Percentiles rank a stretch among this genome's conserved stretches.
phyloP scores from a whole-genome alignment of 1,284 basidiomycete species.

The Ganoderma lingzhi region DNA sequence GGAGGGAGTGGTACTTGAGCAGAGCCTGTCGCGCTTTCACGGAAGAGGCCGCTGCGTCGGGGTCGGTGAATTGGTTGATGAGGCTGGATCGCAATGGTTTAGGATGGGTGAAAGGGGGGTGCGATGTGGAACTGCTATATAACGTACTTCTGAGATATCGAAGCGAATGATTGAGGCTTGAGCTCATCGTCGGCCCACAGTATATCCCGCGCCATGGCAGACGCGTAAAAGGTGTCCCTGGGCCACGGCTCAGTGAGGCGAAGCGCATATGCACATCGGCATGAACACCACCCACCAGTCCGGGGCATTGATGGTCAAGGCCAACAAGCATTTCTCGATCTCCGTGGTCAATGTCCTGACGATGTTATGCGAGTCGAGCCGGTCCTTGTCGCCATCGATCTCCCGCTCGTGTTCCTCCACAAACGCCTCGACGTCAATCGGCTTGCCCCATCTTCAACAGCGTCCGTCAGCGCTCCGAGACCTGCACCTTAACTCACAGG shows the following conservation, averaged over 20 bases:
- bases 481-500: not conserved
- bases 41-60: slow-evolving; percentile 53
- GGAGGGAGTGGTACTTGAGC: slow-evolving; percentile 85
- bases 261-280: slow-evolving; percentile 1
- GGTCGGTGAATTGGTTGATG: slow-evolving; percentile 79
- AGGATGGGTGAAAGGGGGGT: not conserved
- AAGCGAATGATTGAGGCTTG: slow-evolving; percentile 76
- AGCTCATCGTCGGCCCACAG: slow-evolving; percentile 83
- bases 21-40: slow-evolving; percentile 63
- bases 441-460: slow-evolving; percentile 73
- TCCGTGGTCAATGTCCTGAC: slow-evolving; percentile 83
- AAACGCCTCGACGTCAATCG: slow-evolving; percentile 80
- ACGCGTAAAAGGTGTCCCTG: slow-evolving; percentile 86
- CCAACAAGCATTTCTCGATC: slow-evolving; percentile 74
- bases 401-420: slow-evolving; percentile 76
- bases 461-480: slow-evolving; percentile 9
- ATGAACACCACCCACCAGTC: slow-evolving; percentile 74
- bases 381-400: slow-evolving; percentile 40
- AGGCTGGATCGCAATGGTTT: slow-evolving; percentile 49
- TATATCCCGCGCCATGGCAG: slow-evolving; percentile 87
- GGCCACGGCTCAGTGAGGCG: not conserved
- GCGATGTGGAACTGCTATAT: too few species aligned
- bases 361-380: slow-evolving; percentile 72
- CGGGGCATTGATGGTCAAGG: slow-evolving; percentile 88
- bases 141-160: slow-evolving; percentile 81